Base-by-base conservation (phyloP, 2,329 filamentous ascomycete species). In the Tothia fuscella region DNA sequence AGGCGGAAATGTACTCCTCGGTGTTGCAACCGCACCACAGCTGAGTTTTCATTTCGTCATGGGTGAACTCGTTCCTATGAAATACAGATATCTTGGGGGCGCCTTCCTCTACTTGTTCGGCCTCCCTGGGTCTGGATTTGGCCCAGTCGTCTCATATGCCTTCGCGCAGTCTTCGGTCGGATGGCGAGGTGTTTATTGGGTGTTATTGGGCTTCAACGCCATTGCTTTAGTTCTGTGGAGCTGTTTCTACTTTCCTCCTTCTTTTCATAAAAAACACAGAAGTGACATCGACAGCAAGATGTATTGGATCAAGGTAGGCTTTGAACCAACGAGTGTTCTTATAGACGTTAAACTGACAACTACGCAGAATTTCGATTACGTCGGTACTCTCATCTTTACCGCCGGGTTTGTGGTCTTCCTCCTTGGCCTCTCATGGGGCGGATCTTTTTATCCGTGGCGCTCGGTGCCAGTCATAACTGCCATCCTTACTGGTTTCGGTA, bases 371-470 rank as follows among this genome's bases (percentile, higher is more conserved):
- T 51, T 52, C 33, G 50, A 51, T 38, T 52, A 46, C 33, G 24
- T 49, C 16, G 50, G 51, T 1, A 50, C 46, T 1, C 32, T 50
- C 20, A 38, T 53, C 2, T 53, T 49, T 36, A 42, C 46, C 12
- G 28, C 24, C 7, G 50, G 51, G 10, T 43, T 53, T 30, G 40
- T 51, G 9, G 43, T 49, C 17, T 52, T 53, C 29, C 34, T 53
- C 16, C 47, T 52, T 43, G 50, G 50, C 5, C 38, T 45, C 17
- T 35, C 24, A 10, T 43, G 42, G 34, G 36, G 17, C 29, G 31
- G 25, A 14, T 52, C 48, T 37, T 55, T 63, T 31, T 65, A 65
- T 47, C 56, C 63, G 2, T 67, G 64, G 64, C 59, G 54, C n/a
- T 62, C 61, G 1, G 57, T 58, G 1, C 55, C 58, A 2, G 60